Conservation (phyloP, 163 green algal genomes). For the Chlamydomonas reinhardtii region DNA sequence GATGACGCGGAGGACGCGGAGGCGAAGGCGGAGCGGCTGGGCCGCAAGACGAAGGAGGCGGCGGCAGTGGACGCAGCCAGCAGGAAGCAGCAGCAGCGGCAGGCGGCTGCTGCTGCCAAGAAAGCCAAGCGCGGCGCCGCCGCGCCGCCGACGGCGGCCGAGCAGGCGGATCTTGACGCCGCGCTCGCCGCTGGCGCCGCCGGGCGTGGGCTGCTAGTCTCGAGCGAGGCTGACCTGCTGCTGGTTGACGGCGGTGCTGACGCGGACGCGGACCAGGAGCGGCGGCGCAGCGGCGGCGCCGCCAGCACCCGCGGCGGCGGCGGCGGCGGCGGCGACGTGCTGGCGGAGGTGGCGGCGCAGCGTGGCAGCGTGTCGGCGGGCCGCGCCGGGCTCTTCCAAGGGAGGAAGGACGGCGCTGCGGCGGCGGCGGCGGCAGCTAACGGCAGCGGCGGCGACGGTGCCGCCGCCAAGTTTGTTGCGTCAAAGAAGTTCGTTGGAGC, state of each 20-base stretch:
- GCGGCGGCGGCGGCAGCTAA: slow-evolving; percentile 5
- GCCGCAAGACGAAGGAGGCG: slow-evolving; percentile 17
- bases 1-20: slow-evolving; percentile 76
- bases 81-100: background rate
- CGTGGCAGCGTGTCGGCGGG: background rate
- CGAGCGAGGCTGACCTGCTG: background rate
- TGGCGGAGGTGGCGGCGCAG: background rate
- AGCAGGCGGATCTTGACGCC: slow-evolving; percentile 46
- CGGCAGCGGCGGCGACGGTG: background rate
- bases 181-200: slow-evolving; percentile 21
- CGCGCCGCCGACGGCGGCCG: slow-evolving; percentile 24
- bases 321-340: background rate
- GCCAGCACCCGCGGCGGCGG: slow-evolving; percentile 15
- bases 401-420: background rate
- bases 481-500: slow-evolving; percentile 67
- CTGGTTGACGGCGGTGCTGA: background rate
- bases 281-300: background rate
- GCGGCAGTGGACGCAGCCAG: background rate
- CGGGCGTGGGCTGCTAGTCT: background rate
- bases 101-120: slow-evolving; percentile 11
- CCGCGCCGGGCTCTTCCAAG: slow-evolving; percentile 8
- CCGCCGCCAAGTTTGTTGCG: slow-evolving; percentile 47
- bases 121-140: background rate
- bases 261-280: background rate
- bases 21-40: slow-evolving; percentile 73